Percentiles rank a stretch among this genome's conserved stretches.
phyloP scores from a whole-genome alignment of 1,139 yeast genomes.

The Candida pseudoviswanathii region DNA sequence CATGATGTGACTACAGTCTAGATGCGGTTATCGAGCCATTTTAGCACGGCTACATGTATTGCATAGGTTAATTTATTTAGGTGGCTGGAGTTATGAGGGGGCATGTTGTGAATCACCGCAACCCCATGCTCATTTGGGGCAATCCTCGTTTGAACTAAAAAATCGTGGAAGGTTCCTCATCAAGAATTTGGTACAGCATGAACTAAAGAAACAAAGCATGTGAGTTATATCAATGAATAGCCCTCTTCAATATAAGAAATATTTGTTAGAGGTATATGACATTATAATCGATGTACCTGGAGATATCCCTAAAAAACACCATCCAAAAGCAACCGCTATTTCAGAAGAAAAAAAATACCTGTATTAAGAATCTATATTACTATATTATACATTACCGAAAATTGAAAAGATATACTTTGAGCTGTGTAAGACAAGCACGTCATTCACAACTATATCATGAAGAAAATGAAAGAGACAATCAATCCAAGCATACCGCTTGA shows the following conservation, averaged over 20 bases:
- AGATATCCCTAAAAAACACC: not conserved
- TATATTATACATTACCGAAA: not conserved
- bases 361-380: not conserved
- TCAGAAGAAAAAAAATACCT: slow-evolving; percentile 3
- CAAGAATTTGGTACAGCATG: no score
- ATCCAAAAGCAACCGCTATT: not conserved
- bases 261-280: not conserved
- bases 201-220: no score
- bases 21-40: not conserved
- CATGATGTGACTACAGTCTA: not conserved
- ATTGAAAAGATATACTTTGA: not conserved
- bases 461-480: slow-evolving; percentile 19
- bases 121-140: not conserved
- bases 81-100: not conserved
- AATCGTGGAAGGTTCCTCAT: not conserved
- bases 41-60: not conserved
- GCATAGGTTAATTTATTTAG: slow-evolving; percentile 3
- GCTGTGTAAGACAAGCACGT: no score
- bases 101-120: not conserved
- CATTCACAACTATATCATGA: slow-evolving; percentile 8
- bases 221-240: not conserved
- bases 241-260: not conserved
- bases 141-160: not conserved
- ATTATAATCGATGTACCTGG: no score
- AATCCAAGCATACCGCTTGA: slow-evolving; percentile 22